A percentile compares a stretch with the other conserved stretches of the same genome.
Conservation (phyloP, 305 asterid genomes). For the Solanum chacoense region DNA sequence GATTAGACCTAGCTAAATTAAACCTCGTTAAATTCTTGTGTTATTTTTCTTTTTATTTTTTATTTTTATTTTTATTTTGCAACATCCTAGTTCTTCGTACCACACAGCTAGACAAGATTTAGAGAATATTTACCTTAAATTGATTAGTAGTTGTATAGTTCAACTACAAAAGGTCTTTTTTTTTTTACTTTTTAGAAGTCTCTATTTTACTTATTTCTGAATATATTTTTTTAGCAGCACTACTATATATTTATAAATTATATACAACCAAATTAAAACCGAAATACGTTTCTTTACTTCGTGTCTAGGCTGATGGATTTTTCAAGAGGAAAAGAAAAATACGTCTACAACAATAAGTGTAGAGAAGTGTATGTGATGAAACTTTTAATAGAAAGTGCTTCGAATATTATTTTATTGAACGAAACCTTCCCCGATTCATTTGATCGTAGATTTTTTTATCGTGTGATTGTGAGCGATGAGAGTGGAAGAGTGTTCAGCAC, state of each 20-base stretch:
- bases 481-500: not conserved
- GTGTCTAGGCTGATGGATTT: not conserved
- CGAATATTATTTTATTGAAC: not conserved
- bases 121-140: not conserved
- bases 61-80: not conserved
- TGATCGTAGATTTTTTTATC: not conserved
- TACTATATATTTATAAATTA: not conserved
- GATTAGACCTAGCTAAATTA: not conserved
- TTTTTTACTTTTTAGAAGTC: not conserved
- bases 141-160: not conserved
- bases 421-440: not conserved
- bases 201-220: not conserved
- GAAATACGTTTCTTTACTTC: not conserved
- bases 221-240: not conserved
- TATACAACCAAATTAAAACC: not conserved
- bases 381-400: not conserved
- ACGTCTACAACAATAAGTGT: not conserved
- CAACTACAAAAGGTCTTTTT: not conserved
- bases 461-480: not conserved
- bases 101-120: not conserved
- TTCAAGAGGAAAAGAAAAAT: not conserved
- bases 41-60: too few species aligned
- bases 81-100: not conserved
- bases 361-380: not conserved
- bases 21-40: not conserved